phyloP scores from a whole-genome alignment of 2,329 filamentous ascomycete species.

The Fusarium anthophilum region DNA sequence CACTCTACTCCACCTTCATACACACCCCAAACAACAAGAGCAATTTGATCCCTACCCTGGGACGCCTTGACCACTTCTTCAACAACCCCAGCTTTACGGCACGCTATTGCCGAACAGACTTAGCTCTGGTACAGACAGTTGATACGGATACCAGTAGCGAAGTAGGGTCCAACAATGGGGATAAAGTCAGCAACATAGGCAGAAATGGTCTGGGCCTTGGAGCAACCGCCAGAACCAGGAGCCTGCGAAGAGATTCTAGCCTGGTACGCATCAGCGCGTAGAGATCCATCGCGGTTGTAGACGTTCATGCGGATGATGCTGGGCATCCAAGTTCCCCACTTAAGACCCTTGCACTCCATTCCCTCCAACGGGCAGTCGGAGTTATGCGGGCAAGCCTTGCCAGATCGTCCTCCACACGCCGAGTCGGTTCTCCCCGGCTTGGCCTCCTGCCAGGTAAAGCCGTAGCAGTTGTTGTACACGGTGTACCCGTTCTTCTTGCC shows the following conservation, averaged over 20 bases:
- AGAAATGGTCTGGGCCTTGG: not conserved
- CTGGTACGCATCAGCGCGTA: not conserved
- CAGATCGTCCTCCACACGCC: not conserved
- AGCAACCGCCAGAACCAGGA: not conserved
- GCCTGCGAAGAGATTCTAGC: not conserved
- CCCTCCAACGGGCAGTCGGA: not conserved
- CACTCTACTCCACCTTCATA: not conserved
- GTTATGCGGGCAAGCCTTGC: not conserved
- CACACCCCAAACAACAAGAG: not conserved
- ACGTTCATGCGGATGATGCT: conserved; percentile 7
- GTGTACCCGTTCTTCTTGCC: not conserved
- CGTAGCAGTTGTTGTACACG: not conserved
- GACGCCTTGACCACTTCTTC: not conserved
- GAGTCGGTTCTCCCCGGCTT: not conserved
- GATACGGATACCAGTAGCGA: not conserved
- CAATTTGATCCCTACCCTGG: accelerated
- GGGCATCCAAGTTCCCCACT: conserved; percentile 10
- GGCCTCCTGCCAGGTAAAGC: not conserved
- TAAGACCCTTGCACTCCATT: not conserved
- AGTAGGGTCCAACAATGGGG: not conserved
- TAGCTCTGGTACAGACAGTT: conserved; percentile 48
- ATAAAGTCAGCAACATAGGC: not conserved
- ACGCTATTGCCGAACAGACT: not conserved
- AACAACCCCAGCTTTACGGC: not conserved
- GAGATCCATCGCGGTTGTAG: conserved; percentile 2